Conservation (phyloP, 116 monocot species). For the Posidonia oceanica region DNA sequence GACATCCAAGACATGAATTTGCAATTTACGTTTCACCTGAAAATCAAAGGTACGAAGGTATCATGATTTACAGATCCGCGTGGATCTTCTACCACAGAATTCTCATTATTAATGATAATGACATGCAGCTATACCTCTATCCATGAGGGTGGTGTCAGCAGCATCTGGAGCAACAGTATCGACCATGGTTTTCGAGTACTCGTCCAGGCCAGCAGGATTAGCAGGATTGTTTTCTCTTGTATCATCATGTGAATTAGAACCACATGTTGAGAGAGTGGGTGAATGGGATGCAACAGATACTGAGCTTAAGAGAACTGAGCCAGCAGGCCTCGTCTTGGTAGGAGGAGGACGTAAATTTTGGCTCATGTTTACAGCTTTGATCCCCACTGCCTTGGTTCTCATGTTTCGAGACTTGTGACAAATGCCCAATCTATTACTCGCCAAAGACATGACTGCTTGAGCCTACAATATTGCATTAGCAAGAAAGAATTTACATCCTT, state of each 20-base stretch:
- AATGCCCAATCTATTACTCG: conserved; percentile 21
- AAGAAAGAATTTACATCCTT: too few species aligned
- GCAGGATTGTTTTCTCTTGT: background rate
- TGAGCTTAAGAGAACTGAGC: conserved; percentile 11
- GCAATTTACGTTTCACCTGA: too few species aligned
- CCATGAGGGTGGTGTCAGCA: too few species aligned
- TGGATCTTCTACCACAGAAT: too few species aligned
- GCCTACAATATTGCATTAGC: conserved; percentile 19
- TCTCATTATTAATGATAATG: too few species aligned
- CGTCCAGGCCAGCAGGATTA: background rate
- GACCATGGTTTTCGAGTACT: background rate
- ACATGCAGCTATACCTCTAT: too few species aligned
- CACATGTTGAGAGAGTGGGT: conserved; percentile 1
- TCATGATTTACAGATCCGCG: too few species aligned
- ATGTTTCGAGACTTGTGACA: background rate
- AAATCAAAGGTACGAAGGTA: too few species aligned
- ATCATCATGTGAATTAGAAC: background rate
- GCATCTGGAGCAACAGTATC: too few species aligned
- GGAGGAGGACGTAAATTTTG: background rate
- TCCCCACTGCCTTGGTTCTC: background rate
- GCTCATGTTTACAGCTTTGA: background rate
- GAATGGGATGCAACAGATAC: conserved; percentile 10
- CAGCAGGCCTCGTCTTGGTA: background rate
- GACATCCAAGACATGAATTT: too few species aligned
- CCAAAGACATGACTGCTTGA: conserved; percentile 56